Conservation (phyloP, 352 stramenopile species). For the Phytophthora pinifolia region DNA sequence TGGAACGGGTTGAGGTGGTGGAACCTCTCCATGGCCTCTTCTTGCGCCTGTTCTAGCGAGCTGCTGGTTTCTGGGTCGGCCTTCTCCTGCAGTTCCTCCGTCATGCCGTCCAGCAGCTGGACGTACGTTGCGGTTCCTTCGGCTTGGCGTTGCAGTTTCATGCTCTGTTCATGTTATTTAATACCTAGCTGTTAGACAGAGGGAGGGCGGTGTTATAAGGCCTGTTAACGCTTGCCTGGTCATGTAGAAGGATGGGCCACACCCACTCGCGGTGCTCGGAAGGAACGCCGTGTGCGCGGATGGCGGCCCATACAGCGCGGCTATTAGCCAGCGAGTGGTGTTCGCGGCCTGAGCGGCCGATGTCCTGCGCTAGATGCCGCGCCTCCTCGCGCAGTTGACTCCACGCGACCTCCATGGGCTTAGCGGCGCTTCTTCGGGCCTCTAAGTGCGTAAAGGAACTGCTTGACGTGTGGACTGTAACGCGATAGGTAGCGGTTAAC, state of each 20-base stretch:
- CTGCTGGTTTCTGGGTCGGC: conserved; percentile 30
- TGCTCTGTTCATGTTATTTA: conserved; percentile 27
- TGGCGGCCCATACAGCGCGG: conserved; percentile 43
- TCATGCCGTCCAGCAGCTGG: conserved; percentile 45
- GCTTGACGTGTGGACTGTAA: no score
- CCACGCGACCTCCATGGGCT: conserved; percentile 53
- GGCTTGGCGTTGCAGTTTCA: conserved; percentile 59
- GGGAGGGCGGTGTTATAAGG: no score
- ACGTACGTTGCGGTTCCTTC: conserved; percentile 49
- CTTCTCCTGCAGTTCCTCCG: conserved; percentile 35
- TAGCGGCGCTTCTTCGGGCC: neutral
- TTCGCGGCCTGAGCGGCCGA: conserved; percentile 60
- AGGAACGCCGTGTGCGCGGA: conserved; percentile 61
- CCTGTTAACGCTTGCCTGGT: conserved; percentile 30
- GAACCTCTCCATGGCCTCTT: conserved; percentile 79
- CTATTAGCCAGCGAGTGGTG: conserved; percentile 65
- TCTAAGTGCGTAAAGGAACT: no score
- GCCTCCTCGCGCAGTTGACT: conserved; percentile 65
- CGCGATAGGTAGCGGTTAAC: no score
- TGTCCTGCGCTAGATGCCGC: conserved; percentile 47
- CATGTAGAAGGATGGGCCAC: conserved; percentile 73
- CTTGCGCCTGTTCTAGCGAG: conserved; percentile 65
- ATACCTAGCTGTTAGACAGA: no score
- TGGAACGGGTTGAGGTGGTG: conserved; percentile 80
- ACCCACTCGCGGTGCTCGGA: conserved; percentile 75